Evolutionary conservation across 805 yeast species (phyloP).

Genomic region (Zygoascus tannicola): DNA sequence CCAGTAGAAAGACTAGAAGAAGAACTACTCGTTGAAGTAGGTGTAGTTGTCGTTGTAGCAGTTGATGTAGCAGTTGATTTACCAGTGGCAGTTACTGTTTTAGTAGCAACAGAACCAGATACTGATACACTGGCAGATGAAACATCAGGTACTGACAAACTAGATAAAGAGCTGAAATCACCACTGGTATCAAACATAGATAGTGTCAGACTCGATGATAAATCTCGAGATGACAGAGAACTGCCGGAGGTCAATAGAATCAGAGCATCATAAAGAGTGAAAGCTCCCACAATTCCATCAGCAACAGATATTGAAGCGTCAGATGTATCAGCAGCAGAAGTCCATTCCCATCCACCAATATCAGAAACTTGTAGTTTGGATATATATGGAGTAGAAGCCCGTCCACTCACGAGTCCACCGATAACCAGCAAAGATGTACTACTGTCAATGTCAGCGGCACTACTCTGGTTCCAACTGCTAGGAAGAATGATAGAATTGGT

Average conservation of each 20-base stretch:
- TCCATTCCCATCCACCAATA: constrained; percentile 39
- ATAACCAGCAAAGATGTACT: constrained; percentile 33
- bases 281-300: constrained; percentile 12
- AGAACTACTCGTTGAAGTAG: constrained; percentile 11
- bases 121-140: constrained; percentile 6
- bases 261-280: constrained; percentile 14
- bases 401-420: constrained; percentile 47
- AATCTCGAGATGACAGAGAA: background rate
- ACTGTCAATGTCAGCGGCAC: constrained; percentile 29
- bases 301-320: constrained; percentile 8
- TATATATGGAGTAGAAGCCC: constrained; percentile 36
- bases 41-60: constrained; percentile 17
- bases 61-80: constrained; percentile 18
- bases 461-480: background rate
- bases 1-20: constrained; percentile 25
- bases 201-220: background rate
- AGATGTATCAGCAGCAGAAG: constrained; percentile 13
- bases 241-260: constrained; percentile 13
- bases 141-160: constrained; percentile 3
- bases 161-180: background rate
- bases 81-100: constrained; percentile 7
- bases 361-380: constrained; percentile 32
- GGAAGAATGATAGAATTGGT: constrained; percentile 47
- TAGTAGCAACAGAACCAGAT: constrained; percentile 1
- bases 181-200: background rate